These are phyloP conservation scores for Candida insectorum DNA, from an alignment of 805 yeast genomes.

Conservation along the genomic window DNA sequence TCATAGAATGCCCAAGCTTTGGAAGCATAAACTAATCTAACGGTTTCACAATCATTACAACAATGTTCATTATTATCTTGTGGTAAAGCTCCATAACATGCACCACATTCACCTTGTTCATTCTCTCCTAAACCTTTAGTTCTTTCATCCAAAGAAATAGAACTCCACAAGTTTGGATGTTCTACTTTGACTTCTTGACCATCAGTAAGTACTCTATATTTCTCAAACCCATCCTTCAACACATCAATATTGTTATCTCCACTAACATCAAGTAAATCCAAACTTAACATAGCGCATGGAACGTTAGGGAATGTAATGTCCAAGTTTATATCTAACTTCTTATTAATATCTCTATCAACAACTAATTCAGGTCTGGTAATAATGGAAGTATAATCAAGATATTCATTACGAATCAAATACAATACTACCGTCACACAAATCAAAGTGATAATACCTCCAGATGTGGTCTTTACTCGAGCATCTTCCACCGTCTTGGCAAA, in stretches of 20 bases:
- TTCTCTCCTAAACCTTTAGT: constrained; percentile 31
- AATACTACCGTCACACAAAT: constrained; percentile 60
- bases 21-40: constrained; percentile 72
- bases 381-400: constrained; percentile 66
- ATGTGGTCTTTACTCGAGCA: constrained; percentile 79
- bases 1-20: constrained; percentile 87
- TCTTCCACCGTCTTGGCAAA: constrained; percentile 94
- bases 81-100: constrained; percentile 82
- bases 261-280: constrained; percentile 85
- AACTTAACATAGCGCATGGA: constrained; percentile 78
- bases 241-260: constrained; percentile 83
- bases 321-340: constrained; percentile 70
- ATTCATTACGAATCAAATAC: constrained; percentile 67
- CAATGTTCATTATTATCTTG: constrained; percentile 57
- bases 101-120: constrained; percentile 62
- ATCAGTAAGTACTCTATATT: constrained; percentile 55
- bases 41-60: constrained; percentile 84
- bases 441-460: constrained; percentile 88
- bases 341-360: constrained; percentile 78
- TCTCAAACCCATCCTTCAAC: constrained; percentile 64
- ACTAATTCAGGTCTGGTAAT: constrained; percentile 78
- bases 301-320: constrained; percentile 80
- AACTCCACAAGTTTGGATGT: constrained; percentile 19
- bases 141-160: constrained; percentile 22
- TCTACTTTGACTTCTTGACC: constrained; percentile 45